Conservation (phyloP, 371 early-diverging fungal species). For the Sporodiniella umbellata region DNA sequence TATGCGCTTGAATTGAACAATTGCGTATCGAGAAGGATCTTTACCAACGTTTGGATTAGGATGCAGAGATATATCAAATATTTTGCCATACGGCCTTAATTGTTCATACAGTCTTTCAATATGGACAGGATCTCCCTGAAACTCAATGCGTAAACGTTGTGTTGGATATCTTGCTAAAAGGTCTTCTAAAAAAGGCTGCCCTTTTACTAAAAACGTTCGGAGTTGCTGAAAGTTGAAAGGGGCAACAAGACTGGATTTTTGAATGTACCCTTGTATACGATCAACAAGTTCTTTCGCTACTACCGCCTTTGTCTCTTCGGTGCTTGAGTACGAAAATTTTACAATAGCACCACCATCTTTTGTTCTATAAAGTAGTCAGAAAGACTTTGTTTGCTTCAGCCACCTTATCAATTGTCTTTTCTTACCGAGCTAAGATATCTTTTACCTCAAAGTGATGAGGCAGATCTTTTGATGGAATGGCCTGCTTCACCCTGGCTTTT, state of each 20-base stretch:
- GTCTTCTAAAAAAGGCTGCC: constrained; percentile 87
- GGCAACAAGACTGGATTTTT: constrained; percentile 38
- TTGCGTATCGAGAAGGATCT: constrained; percentile 75
- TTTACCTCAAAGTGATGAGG: constrained; percentile 31
- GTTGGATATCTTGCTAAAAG: constrained; percentile 75
- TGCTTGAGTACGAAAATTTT: constrained; percentile 33
- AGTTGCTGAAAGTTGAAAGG: constrained; percentile 64
- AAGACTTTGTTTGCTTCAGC: neutral
- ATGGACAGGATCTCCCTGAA: constrained; percentile 60
- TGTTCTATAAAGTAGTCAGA: constrained; percentile 31
- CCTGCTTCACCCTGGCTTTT: constrained; percentile 24
- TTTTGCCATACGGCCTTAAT: constrained; percentile 79
- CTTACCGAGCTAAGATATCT: constrained; percentile 38
- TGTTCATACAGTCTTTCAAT: constrained; percentile 69
- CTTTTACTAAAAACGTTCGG: constrained; percentile 67
- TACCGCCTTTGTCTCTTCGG: constrained; percentile 15
- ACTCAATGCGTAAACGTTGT: constrained; percentile 65
- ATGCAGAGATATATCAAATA: constrained; percentile 69
- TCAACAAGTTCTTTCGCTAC: constrained; percentile 33
- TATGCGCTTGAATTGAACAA: constrained; percentile 71
- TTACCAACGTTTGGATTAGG: constrained; percentile 58
- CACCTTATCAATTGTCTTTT: neutral
- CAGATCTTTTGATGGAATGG: constrained; percentile 26
- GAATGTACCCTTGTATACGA: constrained; percentile 31
- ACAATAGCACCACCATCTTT: constrained; percentile 53